Evolutionary conservation across 2,329 filamentous ascomycete genomes (phyloP).

Genomic region (Colletotrichum cereale): DNA sequence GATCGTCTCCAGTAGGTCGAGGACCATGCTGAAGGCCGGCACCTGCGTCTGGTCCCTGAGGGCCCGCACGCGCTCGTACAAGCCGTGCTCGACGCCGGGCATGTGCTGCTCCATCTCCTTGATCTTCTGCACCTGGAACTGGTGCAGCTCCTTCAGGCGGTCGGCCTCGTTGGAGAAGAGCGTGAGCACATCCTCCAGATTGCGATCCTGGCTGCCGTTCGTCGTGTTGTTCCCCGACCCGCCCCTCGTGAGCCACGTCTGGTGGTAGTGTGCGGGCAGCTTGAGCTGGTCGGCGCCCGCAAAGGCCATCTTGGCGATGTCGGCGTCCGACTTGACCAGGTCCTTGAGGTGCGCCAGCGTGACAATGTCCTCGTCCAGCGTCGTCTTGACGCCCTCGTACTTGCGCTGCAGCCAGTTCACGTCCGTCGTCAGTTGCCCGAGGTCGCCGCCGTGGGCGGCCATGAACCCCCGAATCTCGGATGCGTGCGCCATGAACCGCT

Average conservation of each 20-base stretch:
- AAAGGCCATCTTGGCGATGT: slow-evolving; percentile 79
- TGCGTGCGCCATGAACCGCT: slow-evolving; percentile 82
- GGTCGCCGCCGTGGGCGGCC: slow-evolving; percentile 65
- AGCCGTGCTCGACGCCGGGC: slow-evolving; percentile 60
- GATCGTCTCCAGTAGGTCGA: slow-evolving; percentile 40
- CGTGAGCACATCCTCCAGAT: slow-evolving; percentile 43
- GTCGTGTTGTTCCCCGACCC: slow-evolving; percentile 31
- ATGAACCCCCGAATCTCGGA: slow-evolving; percentile 80
- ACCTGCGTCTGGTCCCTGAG: slow-evolving; percentile 41
- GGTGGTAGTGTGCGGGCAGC: slow-evolving; percentile 71
- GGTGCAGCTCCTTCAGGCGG: slow-evolving; percentile 52
- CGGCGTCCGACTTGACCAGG: slow-evolving; percentile 70
- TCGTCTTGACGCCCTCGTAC: slow-evolving; percentile 59
- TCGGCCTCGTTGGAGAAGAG: slow-evolving; percentile 42
- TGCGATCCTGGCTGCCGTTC: slow-evolving; percentile 58
- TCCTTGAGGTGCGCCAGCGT: slow-evolving; percentile 74
- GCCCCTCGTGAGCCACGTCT: slow-evolving; percentile 58
- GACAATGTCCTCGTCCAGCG: slow-evolving; percentile 68
- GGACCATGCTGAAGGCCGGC: slow-evolving; percentile 39
- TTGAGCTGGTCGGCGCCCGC: slow-evolving; percentile 81
- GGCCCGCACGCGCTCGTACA: slow-evolving; percentile 51
- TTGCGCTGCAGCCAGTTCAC: slow-evolving; percentile 64
- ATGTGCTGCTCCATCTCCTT: slow-evolving; percentile 61
- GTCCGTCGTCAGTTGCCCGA: slow-evolving; percentile 61
- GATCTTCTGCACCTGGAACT: slow-evolving; percentile 52